Evolutionary conservation across 2,329 filamentous ascomycete species (phyloP), one percentile per base, ranked within the genome.

Genomic region (Colletotrichum graminicola): DNA sequence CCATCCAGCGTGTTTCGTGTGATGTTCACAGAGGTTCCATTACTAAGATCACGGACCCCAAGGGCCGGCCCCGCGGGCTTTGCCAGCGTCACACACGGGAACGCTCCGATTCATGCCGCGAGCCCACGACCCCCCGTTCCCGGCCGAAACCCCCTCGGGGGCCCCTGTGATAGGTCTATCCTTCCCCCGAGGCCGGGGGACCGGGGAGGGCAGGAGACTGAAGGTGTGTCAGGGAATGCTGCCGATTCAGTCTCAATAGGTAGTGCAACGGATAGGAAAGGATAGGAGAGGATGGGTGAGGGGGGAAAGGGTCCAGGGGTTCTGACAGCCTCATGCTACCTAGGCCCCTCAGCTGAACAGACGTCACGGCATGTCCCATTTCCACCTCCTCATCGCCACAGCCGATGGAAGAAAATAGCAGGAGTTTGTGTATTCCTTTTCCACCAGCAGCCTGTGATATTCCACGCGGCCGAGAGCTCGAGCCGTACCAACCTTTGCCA

Each of bases 31-130:
- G 52, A 39, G 41, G 23, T 8, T n/a, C 41, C 12, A 32, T 29
- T 12, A 10, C 18, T 26, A 51, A 36, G 49, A 32, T 43, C 11
- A 26, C 18, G 7, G 45, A 36, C 21, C 3, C 2, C 6, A 26
- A 36, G 11, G 29, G 11, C n/a, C 45, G 12, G 21, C 3, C 45
- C 26, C 16, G 59, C 36, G 45, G 16, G 45, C 8, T 23, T n/a
- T 23, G 57, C 21, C 14, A 59, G 26, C 34, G 54, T 18, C n/a
- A 23, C 41, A 39, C 43, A 51, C 26, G 45, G 64, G 62, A 67
- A 39, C 65, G 55, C 63, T 34, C 67, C 70, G 72, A 70, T 62
- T 62, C 62, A 63, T 66, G 59, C 70, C 72, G 72, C 70, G 52
- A 34, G 52, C 69, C 59, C 57, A 55, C 61, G 52, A 47, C 65